Conservation (phyloP, 768 basidiomycete species). For the Tricholoma bakamatsutake region DNA sequence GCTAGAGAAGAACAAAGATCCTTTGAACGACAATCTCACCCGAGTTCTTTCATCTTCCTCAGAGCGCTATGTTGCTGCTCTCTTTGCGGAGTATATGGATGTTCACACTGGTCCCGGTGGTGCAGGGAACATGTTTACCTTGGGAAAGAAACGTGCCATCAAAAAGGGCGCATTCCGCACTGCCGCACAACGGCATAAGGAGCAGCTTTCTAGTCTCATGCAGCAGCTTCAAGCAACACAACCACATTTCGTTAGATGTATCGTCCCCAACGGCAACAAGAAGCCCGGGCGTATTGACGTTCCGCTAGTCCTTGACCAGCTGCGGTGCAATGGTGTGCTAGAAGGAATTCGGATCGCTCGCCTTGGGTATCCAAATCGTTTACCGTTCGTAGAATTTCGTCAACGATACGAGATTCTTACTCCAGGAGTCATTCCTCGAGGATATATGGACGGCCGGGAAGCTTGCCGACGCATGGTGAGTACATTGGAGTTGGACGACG, state of each 20-base stretch:
- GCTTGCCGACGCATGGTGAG: constrained; percentile 90
- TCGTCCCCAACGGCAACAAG: constrained; percentile 91
- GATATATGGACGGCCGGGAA: constrained; percentile 97
- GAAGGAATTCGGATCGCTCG: constrained; percentile 98
- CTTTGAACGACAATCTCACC: constrained; percentile 92
- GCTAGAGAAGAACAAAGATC: constrained; percentile 99
- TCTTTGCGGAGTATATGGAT: constrained; percentile 82
- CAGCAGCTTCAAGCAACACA: constrained; percentile 87
- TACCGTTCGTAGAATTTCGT: constrained; percentile 96
- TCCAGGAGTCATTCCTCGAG: constrained; percentile 86
- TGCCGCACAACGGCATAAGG: constrained; percentile 91
- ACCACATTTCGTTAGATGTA: constrained; percentile 97
- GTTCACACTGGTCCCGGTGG: constrained; percentile 28
- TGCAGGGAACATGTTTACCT: constrained; percentile 32
- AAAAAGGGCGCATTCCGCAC: constrained; percentile 98
- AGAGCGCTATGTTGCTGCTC: constrained; percentile 71
- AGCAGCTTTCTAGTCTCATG: constrained; percentile 91
- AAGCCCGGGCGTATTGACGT: constrained; percentile 89
- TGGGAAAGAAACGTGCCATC: constrained; percentile 64
- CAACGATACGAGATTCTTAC: constrained; percentile 96
- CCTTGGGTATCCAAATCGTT: constrained; percentile 92
- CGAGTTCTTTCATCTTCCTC: constrained; percentile 79
- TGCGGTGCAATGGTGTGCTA: constrained; percentile 97
- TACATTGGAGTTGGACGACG: constrained; percentile 80
- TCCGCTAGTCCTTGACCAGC: constrained; percentile 91